These are phyloP conservation scores for Adansonia grandidieri DNA, from an alignment of 441 rosid species.

Conservation along the genomic window DNA sequence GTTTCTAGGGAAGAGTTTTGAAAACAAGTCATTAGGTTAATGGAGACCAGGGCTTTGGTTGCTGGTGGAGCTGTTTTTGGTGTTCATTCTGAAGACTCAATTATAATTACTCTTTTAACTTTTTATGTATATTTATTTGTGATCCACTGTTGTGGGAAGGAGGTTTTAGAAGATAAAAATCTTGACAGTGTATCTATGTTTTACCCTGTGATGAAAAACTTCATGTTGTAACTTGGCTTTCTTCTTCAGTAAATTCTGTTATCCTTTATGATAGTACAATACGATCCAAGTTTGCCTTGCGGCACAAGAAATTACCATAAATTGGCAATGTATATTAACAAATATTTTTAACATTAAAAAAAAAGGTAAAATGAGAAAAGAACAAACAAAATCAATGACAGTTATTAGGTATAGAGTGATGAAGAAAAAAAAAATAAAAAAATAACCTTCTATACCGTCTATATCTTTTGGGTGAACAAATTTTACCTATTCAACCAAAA, in stretches of 20 bases:
- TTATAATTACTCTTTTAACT: background rate
- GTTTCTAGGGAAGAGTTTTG: background rate
- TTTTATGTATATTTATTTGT: conserved; percentile 33
- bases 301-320: too few species aligned
- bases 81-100: conserved; percentile 10
- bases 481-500: too few species aligned
- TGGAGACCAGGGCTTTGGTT: conserved; percentile 34
- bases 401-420: too few species aligned
- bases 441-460: too few species aligned
- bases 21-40: conserved; percentile 6
- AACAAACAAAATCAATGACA: too few species aligned
- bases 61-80: conserved; percentile 25
- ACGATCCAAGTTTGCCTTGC: background rate
- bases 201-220: background rate
- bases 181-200: background rate
- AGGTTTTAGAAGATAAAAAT: background rate
- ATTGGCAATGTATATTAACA: too few species aligned
- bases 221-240: background rate
- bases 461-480: too few species aligned
- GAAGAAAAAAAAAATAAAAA: too few species aligned
- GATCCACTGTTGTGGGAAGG: background rate
- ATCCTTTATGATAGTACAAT: background rate
- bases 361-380: too few species aligned
- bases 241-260: conserved; percentile 10
- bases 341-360: too few species aligned